Evolutionary conservation across 495 filamentous ascomycete species (phyloP).

Genomic region (Aeminium ludgeri): DNA sequence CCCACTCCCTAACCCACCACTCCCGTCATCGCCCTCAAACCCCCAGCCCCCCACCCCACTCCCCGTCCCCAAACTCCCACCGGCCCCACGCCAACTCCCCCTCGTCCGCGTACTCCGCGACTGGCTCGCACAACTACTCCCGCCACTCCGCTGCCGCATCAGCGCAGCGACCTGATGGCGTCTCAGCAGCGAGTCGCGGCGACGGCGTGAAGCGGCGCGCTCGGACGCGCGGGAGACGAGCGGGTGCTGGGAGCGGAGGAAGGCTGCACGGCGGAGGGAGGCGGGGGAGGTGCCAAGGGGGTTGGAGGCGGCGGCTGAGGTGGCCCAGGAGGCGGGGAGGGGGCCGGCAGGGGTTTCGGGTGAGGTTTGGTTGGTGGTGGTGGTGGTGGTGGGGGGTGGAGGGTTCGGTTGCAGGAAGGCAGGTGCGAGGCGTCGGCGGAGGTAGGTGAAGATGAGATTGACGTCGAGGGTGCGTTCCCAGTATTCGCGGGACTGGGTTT

Average conservation of each 20-base stretch:
- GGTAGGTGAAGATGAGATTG: slow-evolving; percentile 72
- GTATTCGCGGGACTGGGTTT: slow-evolving; percentile 37
- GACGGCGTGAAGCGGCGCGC: slow-evolving; percentile 32
- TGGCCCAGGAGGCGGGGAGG: slow-evolving; percentile 13
- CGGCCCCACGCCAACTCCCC: slow-evolving; percentile 35
- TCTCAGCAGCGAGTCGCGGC: slow-evolving; percentile 31
- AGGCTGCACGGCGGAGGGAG: slow-evolving; percentile 47
- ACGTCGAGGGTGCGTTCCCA: slow-evolving; percentile 82
- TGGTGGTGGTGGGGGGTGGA: not conserved
- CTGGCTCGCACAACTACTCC: slow-evolving; percentile 57
- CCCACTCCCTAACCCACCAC: slow-evolving; percentile 11
- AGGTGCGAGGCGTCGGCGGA: slow-evolving; percentile 40
- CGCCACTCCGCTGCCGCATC: slow-evolving; percentile 35
- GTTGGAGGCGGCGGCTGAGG: slow-evolving; percentile 17
- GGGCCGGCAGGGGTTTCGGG: slow-evolving; percentile 4
- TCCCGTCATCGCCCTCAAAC: too few relatives aligned
- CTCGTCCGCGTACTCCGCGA: too few relatives aligned
- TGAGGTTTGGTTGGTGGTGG: not conserved
- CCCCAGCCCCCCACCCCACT: slow-evolving; percentile 63
- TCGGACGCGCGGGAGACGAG: slow-evolving; percentile 43
- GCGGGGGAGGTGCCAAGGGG: slow-evolving; percentile 24
- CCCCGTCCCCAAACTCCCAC: slow-evolving; percentile 44
- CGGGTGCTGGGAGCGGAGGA: slow-evolving; percentile 74
- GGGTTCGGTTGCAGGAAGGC: slow-evolving; percentile 1
- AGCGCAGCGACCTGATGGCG: slow-evolving; percentile 22